Evolutionary conservation across 1,139 yeast genomes (phyloP).

Genomic region (Suhomyces bokatorum): DNA sequence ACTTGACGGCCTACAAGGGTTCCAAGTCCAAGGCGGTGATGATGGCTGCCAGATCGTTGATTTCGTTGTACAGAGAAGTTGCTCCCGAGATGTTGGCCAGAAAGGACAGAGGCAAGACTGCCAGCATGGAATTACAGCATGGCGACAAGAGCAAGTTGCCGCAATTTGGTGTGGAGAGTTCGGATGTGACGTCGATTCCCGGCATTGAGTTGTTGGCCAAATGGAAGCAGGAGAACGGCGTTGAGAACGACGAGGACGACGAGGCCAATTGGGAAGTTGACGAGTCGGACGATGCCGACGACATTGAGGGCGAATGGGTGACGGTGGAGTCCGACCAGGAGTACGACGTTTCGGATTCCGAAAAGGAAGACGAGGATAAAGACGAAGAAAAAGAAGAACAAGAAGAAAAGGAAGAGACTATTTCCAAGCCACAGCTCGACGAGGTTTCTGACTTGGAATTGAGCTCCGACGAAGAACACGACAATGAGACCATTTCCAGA

Average conservation of each 20-base stretch:
- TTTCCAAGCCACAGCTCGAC: slow-evolving; percentile 23
- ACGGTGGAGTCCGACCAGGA: slow-evolving; percentile 61
- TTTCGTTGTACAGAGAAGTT: slow-evolving; percentile 82
- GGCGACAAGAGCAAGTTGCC: slow-evolving; percentile 48
- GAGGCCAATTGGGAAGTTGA: slow-evolving; percentile 42
- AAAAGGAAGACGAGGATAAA: slow-evolving; percentile 40
- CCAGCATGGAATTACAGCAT: slow-evolving; percentile 73
- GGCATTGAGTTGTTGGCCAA: slow-evolving; percentile 87
- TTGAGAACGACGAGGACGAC: slow-evolving; percentile 40
- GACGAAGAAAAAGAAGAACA: slow-evolving; percentile 47
- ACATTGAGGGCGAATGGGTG: slow-evolving; percentile 65
- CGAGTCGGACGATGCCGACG: slow-evolving; percentile 47
- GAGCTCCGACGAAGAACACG: slow-evolving; percentile 23
- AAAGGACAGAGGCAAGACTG: slow-evolving; percentile 91
- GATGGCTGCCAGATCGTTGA: slow-evolving; percentile 92
- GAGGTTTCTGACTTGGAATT: slow-evolving; percentile 42
- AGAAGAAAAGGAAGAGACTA: slow-evolving; percentile 27
- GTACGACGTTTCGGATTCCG: slow-evolving; percentile 53
- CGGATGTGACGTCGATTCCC: slow-evolving; percentile 68
- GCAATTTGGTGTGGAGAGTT: slow-evolving; percentile 71
- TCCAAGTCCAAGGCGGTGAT: slow-evolving; percentile 91
- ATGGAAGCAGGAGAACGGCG: slow-evolving; percentile 78
- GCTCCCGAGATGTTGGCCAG: slow-evolving; percentile 93
- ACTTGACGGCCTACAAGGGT: slow-evolving; percentile 84
- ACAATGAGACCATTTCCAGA: slow-evolving; percentile 8